Conservation (phyloP, 2,329 filamentous ascomycete genomes). For the Cladosporium sp. region DNA sequence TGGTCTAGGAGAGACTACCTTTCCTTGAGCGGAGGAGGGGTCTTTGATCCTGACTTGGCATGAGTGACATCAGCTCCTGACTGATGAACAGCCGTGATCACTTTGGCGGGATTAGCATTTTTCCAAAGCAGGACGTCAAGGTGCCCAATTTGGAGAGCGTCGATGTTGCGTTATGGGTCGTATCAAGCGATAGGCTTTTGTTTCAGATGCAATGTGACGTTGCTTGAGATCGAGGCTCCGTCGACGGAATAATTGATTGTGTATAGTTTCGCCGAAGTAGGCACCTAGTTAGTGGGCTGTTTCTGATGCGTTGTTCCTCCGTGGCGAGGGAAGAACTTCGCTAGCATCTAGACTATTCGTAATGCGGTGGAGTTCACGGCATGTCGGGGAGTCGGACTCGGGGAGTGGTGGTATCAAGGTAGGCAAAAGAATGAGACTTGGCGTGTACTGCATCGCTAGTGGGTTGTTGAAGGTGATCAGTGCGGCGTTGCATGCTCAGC, state of each 20-base stretch:
- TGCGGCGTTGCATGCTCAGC: neutral
- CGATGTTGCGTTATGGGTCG: no score
- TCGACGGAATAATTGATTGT: neutral
- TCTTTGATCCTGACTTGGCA: neutral
- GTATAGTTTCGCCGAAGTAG: neutral
- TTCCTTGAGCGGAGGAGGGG: neutral
- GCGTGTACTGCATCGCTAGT: neutral
- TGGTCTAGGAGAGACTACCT: no score
- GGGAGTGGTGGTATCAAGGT: neutral
- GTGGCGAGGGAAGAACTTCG: neutral
- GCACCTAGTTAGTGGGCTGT: neutral
- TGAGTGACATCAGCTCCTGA: neutral
- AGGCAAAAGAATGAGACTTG: neutral
- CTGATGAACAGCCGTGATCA: neutral
- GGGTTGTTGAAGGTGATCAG: neutral
- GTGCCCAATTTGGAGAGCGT: neutral
- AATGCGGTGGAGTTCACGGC: neutral
- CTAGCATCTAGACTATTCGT: neutral
- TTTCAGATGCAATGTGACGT: slow-evolving; percentile 1
- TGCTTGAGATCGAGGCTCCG: neutral
- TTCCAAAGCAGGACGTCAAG: neutral
- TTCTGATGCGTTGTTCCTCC: neutral
- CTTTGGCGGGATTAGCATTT: neutral
- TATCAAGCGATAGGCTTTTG: neutral
- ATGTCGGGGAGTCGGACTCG: neutral